Evolutionary conservation across 1,284 basidiomycete genomes (phyloP), one percentile per base, ranked within the genome.

Genomic region (Leccinum ponderosum): DNA sequence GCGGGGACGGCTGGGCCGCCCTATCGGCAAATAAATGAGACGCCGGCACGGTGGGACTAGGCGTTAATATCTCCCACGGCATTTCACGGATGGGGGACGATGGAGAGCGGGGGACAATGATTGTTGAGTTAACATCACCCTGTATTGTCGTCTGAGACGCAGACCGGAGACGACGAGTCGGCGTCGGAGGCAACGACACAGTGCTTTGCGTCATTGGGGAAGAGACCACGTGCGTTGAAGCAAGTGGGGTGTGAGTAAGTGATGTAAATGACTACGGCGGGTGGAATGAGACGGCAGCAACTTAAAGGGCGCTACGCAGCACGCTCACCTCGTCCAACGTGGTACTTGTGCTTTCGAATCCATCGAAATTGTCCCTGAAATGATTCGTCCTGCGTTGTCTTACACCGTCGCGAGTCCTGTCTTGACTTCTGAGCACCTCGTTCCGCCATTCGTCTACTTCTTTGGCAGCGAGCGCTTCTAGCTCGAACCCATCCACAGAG

Each of bases 391-490:
- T 66, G 55, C 71, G 60, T 35, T 50, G 59, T 55, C 69, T 62
- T 3, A 73, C 42, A 11, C 62, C 64, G 4, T 53, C 35, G 0
- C 7, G 15, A 7, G 33, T 52, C 22, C 56, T 59, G 48, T 52
- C 64, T 54, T 73, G 73, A 56, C 67, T 73, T 60, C 68, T 71
- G 56, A 77, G 71, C 3, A 76, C 77, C 61, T 79, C 72, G 5
- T 72, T 78, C 61, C 83, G 76, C 86, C 86, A 86, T 70, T 83
- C 82, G 25, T 78, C 75, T 6, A 85, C 79, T 68, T 86, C 85
- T 56, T 71, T 76, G 1, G 72, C 62, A 27, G 80, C 77, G 47
- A 87, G 73, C 12, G 78, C 75, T 57, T 85, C 83, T 11, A 89
- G 75, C 66, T 88, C 86, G 31, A 80, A 74, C 2, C 31, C 57